Percentiles rank a stretch among this genome's conserved stretches.
Evolutionary conservation across 345 rosid species (phyloP).

Genomic region (Trapa bicornis): DNA sequence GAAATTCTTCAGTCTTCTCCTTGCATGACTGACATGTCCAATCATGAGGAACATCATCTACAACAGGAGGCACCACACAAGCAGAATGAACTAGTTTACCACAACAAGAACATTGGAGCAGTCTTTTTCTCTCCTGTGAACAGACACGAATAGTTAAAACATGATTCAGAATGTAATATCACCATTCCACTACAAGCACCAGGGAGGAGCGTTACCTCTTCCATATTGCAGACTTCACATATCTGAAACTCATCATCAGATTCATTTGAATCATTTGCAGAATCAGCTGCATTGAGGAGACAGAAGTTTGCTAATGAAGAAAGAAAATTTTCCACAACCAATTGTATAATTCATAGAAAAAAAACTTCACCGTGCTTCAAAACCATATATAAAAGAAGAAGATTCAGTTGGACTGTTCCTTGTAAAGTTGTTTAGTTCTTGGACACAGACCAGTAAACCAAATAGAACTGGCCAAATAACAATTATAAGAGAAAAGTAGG

Average conservation of each 20-base stretch:
- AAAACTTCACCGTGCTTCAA: not conserved
- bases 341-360: not conserved
- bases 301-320: slow-evolving; percentile 1
- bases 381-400: not conserved
- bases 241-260: slow-evolving; percentile 99
- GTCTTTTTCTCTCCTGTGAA: slow-evolving; percentile 74
- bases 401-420: not conserved
- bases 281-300: slow-evolving; percentile 53
- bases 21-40: slow-evolving; percentile 96
- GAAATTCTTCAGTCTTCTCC: slow-evolving; percentile 89
- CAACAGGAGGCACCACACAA: slow-evolving; percentile 79
- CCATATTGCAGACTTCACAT: slow-evolving; percentile 79
- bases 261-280: slow-evolving; percentile 66
- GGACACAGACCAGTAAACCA: not conserved
- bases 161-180: not conserved
- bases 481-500: not conserved
- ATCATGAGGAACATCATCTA: slow-evolving; percentile 51
- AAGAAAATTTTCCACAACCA: not conserved
- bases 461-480: not conserved
- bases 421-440: not conserved
- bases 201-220: slow-evolving; percentile 50
- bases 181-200: not conserved
- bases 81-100: slow-evolving; percentile 76
- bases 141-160: not conserved
- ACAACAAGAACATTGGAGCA: slow-evolving; percentile 91